A percentile compares a stretch with the other conserved stretches of the same genome.
These are phyloP conservation scores for Xylaria sp. DNA, from an alignment of 2,329 filamentous ascomycete species.

Conservation along the genomic window DNA sequence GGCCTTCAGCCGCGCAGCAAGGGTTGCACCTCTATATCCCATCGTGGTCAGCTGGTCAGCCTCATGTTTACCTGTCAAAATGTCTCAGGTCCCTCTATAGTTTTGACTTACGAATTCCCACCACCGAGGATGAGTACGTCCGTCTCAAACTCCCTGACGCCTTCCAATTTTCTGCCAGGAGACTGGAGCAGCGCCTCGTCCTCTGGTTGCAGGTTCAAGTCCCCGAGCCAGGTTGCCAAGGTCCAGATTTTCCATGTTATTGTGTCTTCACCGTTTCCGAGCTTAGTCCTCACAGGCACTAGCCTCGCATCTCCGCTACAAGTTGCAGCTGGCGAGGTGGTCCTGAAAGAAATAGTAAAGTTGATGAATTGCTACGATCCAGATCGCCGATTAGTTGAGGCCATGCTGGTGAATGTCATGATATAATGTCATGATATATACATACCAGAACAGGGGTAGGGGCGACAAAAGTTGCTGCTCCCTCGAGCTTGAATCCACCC, in stretches of 20 bases:
- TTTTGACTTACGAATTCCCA: constrained; percentile 36
- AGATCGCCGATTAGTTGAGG: too few relatives aligned
- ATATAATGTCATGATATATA: neutral
- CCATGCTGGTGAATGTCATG: neutral
- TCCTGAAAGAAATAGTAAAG: constrained; percentile 38
- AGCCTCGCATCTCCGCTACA: constrained; percentile 40
- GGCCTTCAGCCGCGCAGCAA: constrained; percentile 44
- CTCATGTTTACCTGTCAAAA: neutral
- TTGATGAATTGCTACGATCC: constrained; percentile 36
- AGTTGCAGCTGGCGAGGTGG: constrained; percentile 32
- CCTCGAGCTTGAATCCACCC: constrained; percentile 19
- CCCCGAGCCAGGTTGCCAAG: constrained; percentile 35
- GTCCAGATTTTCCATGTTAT: constrained; percentile 41
- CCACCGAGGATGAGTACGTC: constrained; percentile 41
- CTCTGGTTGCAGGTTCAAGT: constrained; percentile 32
- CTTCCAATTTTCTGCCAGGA: constrained; percentile 24
- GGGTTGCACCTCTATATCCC: constrained; percentile 31
- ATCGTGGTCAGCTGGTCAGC: too few relatives aligned
- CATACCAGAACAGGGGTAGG: constrained; percentile 15
- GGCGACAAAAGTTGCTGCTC: constrained; percentile 17
- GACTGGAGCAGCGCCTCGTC: constrained; percentile 29
- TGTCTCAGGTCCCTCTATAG: neutral
- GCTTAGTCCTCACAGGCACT: constrained; percentile 24
- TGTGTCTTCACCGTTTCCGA: neutral
- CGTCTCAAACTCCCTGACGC: constrained; percentile 27